These are phyloP conservation scores for Ceratopteris richardii DNA, from an alignment of 75 land plant species.

Conservation along the genomic window DNA sequence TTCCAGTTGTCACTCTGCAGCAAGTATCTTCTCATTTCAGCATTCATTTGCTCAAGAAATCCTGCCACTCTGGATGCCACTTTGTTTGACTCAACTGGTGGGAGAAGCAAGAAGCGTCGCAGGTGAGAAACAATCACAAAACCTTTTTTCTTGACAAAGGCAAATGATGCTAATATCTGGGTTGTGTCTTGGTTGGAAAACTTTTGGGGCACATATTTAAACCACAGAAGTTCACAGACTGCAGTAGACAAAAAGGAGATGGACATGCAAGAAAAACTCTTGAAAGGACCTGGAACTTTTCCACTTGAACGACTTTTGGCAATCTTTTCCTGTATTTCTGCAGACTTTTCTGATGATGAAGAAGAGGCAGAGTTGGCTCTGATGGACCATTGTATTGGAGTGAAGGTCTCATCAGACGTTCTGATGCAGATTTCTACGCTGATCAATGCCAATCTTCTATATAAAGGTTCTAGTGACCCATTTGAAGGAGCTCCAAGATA, in stretches of 20 bases:
- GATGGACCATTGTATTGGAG: slow-evolving; percentile 7
- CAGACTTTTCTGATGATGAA: slow-evolving; percentile 27
- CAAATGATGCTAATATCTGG: too few relatives aligned
- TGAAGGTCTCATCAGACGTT: slow-evolving; percentile 69
- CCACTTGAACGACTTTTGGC: slow-evolving; percentile 87
- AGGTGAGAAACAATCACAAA: slow-evolving; percentile 40
- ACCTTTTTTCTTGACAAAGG: too few relatives aligned
- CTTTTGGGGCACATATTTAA: neutral
- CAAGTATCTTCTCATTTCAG: slow-evolving; percentile 86
- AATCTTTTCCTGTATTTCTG: slow-evolving; percentile 83
- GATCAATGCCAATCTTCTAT: slow-evolving; percentile 70
- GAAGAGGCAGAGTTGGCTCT: slow-evolving; percentile 24
- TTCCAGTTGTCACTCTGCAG: slow-evolving; percentile 79
- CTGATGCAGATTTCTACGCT: slow-evolving; percentile 86
- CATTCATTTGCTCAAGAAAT: slow-evolving; percentile 92
- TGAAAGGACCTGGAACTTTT: slow-evolving; percentile 92
- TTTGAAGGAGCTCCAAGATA: slow-evolving; percentile 78
- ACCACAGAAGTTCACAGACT: slow-evolving; percentile 51
- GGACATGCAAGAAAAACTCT: slow-evolving; percentile 52
- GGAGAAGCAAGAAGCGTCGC: slow-evolving; percentile 47
- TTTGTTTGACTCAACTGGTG: slow-evolving; percentile 78
- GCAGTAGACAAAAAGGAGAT: slow-evolving; percentile 51
- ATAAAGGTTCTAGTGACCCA: slow-evolving; percentile 75
- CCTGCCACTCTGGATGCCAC: slow-evolving; percentile 96
- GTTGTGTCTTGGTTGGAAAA: too few relatives aligned